Conservation (phyloP, 179 eudicot genomes). For the Carnegiea gigantea region DNA sequence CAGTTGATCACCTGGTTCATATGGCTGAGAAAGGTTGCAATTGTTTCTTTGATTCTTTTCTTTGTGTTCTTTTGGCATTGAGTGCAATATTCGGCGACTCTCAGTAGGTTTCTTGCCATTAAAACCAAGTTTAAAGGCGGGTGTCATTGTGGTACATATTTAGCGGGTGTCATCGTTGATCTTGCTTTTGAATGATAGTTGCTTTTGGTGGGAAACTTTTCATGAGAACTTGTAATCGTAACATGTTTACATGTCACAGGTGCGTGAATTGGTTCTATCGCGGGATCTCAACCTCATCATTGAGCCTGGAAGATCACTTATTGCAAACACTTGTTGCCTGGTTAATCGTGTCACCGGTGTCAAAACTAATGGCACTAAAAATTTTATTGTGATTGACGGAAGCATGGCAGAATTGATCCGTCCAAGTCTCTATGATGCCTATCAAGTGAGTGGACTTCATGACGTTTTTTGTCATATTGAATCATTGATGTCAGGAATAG, state of each 20-base stretch:
- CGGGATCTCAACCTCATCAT: conserved; percentile 82
- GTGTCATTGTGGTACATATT: background rate
- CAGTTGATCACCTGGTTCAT: background rate
- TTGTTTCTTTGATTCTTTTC: background rate
- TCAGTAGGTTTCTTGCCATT: background rate
- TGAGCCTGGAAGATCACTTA: conserved; percentile 93
- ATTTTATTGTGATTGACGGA: conserved; percentile 86
- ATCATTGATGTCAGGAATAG: background rate
- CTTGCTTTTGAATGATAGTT: too few relatives aligned
- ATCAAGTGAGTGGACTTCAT: conserved; percentile 58
- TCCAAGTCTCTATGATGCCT: conserved; percentile 95
- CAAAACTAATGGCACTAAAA: conserved; percentile 91
- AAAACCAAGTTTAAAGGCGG: background rate
- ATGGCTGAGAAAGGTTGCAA: background rate
- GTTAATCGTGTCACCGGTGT: conserved; percentile 96
- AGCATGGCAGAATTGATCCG: conserved; percentile 99
- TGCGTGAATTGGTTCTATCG: conserved; percentile 75
- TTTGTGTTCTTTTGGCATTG: background rate
- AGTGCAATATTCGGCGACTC: background rate
- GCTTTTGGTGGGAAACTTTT: background rate
- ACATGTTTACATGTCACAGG: conserved; percentile 39
- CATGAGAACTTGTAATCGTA: background rate
- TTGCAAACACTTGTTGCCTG: conserved; percentile 91
- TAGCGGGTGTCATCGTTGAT: background rate
- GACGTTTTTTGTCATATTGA: background rate